Evolutionary conservation across 1,284 basidiomycete genomes (phyloP), one percentile per base, ranked within the genome.

Genomic region (Polyporus tsugae): DNA sequence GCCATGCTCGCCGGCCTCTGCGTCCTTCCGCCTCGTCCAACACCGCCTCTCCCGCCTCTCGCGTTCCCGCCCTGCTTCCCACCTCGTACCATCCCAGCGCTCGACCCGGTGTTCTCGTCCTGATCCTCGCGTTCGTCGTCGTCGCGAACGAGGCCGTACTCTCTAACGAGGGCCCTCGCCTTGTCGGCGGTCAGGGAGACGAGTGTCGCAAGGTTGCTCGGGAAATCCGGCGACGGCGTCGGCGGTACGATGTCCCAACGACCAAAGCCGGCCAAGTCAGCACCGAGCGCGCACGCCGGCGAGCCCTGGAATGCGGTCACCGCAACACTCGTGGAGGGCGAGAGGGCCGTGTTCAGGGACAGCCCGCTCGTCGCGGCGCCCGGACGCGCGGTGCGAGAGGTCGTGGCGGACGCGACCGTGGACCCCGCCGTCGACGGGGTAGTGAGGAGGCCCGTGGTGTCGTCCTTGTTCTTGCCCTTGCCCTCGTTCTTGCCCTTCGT

Each of bases 121-220:
- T 55, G 5, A 58, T 64, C 49, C 29, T 53, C 7, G 42, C 49
- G 7, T 55, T 52, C 67, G 11, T 66, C 62, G 6, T 36, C 58
- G 2, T 49, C 63, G 71, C 11, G 79, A n/a, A 76, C 75, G 19
- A 86, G 75, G 2, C 82, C 82, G 73, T 86, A 86, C 60, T 86
- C 83, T 36, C 72, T 75, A 41, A 85, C 73, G 0, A 86, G 79
- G 38, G 74, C 76, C 62, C 77, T 78, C 2, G 83, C 80, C 33
- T 78, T 75, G 17, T 80, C 80, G n/a, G 81, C 77, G n/a, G 76
- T 78, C n/a, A 86, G 77, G 9, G 78, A 73, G 67, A 85, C 82
- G 17, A 88, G 76, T 6, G 78, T 77, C 25, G 78, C 75, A 42
- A 86, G 72, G 68, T 84, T 80, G 22, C 62, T 39, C 2, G 79